Evolutionary conservation across 2,329 filamentous ascomycete genomes (phyloP).

Genomic region (Aspergillus udagawae): DNA sequence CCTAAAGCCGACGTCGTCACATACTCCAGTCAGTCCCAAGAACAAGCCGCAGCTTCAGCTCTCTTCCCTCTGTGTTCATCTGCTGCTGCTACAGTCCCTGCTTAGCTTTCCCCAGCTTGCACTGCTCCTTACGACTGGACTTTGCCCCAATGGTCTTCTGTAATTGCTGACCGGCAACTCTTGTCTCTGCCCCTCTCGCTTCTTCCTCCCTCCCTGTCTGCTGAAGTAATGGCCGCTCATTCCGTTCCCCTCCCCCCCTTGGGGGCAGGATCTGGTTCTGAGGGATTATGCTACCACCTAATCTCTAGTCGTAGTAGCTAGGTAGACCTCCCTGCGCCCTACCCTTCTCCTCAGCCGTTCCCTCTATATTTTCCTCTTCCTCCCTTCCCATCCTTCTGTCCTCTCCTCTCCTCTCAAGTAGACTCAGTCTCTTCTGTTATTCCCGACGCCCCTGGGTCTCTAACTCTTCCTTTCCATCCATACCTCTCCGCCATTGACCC

Average conservation of each 20-base stretch:
- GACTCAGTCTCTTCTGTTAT: conserved; percentile 32
- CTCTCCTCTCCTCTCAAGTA: conserved; percentile 34
- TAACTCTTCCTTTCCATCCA: conserved; percentile 39
- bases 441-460: background rate
- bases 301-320: conserved; percentile 6
- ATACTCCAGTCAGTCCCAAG: background rate
- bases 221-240: conserved; percentile 53
- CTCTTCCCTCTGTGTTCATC: background rate
- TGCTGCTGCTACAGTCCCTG: background rate
- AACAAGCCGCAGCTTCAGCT: background rate
- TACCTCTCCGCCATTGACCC: conserved; percentile 9
- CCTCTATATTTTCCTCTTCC: conserved; percentile 18
- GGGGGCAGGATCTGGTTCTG: conserved; percentile 25
- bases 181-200: conserved; percentile 4
- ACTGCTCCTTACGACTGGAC: background rate
- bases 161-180: conserved; percentile 10
- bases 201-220: conserved; percentile 40
- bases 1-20: background rate
- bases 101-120: conserved; percentile 11
- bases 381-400: conserved; percentile 11
- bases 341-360: background rate
- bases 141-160: conserved; percentile 5
- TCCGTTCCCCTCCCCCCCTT: conserved; percentile 40
- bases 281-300: conserved; percentile 21
- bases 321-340: conserved; percentile 11